These are phyloP conservation scores for Aspergillus neotritici DNA, from an alignment of 2,329 filamentous ascomycete species.

Conservation along the genomic window DNA sequence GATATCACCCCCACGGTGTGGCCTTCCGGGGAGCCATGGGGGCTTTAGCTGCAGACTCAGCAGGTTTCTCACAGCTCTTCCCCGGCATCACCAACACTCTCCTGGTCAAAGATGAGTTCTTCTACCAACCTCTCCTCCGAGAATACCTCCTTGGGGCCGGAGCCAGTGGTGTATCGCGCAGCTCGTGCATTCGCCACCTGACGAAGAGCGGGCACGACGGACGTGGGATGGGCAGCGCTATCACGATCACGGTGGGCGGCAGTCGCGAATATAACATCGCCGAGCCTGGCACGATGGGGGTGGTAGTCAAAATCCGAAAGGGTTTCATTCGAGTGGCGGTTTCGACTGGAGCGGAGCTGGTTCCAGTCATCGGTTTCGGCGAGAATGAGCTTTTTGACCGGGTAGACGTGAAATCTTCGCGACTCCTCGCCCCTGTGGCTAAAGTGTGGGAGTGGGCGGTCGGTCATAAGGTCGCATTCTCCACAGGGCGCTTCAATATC, in stretches of 20 bases:
- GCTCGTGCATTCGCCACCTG: conserved; percentile 74
- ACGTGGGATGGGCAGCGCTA: conserved; percentile 75
- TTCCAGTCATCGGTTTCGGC: conserved; percentile 77
- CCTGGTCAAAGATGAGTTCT: conserved; percentile 77
- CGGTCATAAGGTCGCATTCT: conserved; percentile 76
- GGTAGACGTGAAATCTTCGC: conserved; percentile 59
- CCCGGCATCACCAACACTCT: conserved; percentile 83
- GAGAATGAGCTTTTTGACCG: conserved; percentile 88
- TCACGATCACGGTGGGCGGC: conserved; percentile 85
- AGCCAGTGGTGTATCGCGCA: conserved; percentile 66
- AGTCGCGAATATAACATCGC: conserved; percentile 79
- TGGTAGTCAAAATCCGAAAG: conserved; percentile 71
- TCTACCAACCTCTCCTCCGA: conserved; percentile 75
- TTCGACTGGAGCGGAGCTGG: conserved; percentile 73
- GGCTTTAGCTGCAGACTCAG: conserved; percentile 72
- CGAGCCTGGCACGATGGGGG: conserved; percentile 62
- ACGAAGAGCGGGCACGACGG: conserved; percentile 64
- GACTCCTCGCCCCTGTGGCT: conserved; percentile 62
- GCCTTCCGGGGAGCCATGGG: conserved; percentile 80
- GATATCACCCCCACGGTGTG: conserved; percentile 86
- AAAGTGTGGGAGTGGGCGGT: conserved; percentile 54
- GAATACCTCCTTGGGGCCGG: conserved; percentile 77
- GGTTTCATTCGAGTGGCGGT: conserved; percentile 87
- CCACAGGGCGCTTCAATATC: conserved; percentile 72
- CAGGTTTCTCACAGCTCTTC: conserved; percentile 72